These are phyloP conservation scores for Martensiomyces pterosporus DNA, from an alignment of 192 early-diverging fungal species.

Conservation along the genomic window DNA sequence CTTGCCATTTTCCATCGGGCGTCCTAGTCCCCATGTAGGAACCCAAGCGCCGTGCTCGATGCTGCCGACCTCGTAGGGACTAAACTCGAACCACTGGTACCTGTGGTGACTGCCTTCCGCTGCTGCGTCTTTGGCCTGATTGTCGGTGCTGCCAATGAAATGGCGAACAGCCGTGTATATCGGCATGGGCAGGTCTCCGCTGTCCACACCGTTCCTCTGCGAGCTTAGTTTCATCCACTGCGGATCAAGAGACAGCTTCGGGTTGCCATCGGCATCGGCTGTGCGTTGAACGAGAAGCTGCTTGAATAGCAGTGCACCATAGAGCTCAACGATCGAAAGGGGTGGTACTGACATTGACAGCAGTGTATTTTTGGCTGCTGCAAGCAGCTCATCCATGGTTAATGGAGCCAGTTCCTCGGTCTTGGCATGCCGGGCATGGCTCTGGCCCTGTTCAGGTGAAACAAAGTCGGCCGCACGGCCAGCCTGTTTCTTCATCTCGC, in stretches of 20 bases:
- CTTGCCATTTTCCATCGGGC: constrained; percentile 62
- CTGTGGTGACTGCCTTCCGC: constrained; percentile 13
- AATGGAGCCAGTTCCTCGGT: not conserved
- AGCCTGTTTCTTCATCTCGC: not conserved
- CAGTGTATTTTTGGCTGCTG: constrained; percentile 14
- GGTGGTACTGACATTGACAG: constrained; percentile 25
- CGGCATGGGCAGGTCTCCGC: constrained; percentile 65
- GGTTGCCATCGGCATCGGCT: constrained; percentile 1
- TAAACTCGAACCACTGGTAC: constrained; percentile 81
- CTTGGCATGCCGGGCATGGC: not conserved
- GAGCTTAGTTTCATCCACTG: constrained; percentile 38
- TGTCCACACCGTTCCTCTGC: constrained; percentile 45
- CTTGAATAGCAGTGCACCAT: constrained; percentile 48
- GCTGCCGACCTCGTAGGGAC: constrained; percentile 74
- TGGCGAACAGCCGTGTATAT: constrained; percentile 75
- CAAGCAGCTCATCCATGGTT: constrained; percentile 22
- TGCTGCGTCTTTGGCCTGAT: constrained; percentile 36
- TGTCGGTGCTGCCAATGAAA: constrained; percentile 47
- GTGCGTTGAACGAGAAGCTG: constrained; percentile 38
- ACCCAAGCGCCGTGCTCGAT: constrained; percentile 73
- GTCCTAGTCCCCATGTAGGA: constrained; percentile 74
- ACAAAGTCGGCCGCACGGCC: not conserved
- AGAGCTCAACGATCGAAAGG: constrained; percentile 48
- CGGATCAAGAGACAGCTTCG: constrained; percentile 20
- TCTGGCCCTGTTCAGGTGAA: constrained; percentile 13